Evolutionary conservation across 2,329 filamentous ascomycete genomes (phyloP).

Genomic region (Helotiales sp.): DNA sequence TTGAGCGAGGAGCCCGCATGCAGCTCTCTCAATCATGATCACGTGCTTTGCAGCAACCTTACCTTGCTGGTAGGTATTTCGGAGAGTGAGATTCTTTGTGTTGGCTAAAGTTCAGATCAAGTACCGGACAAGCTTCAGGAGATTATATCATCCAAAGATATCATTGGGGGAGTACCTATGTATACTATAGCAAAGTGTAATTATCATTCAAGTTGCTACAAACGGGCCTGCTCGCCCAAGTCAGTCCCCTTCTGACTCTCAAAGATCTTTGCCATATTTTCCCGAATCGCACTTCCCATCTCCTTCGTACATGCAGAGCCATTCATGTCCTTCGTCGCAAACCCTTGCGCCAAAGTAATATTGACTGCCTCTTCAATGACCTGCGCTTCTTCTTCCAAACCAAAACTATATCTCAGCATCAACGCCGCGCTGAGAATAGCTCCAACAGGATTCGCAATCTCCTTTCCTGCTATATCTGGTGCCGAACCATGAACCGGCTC

Average conservation of each 20-base stretch:
- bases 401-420: slow-evolving; percentile 90
- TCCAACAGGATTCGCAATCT: slow-evolving; percentile 85
- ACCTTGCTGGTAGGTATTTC: background rate
- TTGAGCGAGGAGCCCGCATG: no score
- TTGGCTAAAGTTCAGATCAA: background rate
- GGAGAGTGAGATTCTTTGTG: background rate
- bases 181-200: background rate
- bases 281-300: slow-evolving; percentile 1
- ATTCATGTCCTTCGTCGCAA: slow-evolving; percentile 8
- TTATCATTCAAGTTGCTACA: background rate
- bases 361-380: slow-evolving; percentile 78
- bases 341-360: slow-evolving; percentile 66
- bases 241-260: background rate
- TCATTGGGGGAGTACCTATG: background rate
- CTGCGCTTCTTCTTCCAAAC: slow-evolving; percentile 70
- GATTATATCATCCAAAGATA: background rate
- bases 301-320: slow-evolving; percentile 2
- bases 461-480: slow-evolving; percentile 89
- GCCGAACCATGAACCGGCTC: slow-evolving; percentile 91
- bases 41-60: no score
- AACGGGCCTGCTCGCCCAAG: background rate
- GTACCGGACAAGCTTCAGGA: background rate
- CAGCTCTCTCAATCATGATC: no score
- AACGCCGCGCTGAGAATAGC: slow-evolving; percentile 90
- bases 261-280: background rate